Conservation (phyloP, 495 filamentous ascomycete species). For the Neurospora sp. region DNA sequence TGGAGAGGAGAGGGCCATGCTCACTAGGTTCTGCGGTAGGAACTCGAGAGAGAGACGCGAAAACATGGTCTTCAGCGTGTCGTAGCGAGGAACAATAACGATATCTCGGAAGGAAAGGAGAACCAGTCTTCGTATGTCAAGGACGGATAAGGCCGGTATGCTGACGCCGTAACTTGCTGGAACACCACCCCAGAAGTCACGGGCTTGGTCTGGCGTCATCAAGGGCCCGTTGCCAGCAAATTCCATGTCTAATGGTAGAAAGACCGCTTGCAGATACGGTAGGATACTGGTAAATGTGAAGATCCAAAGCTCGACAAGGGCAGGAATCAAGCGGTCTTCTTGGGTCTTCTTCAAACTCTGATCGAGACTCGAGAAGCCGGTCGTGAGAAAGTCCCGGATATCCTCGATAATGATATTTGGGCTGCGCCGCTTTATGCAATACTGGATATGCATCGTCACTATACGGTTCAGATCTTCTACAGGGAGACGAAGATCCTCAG, state of each 20-base stretch:
- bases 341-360: constrained; percentile 63
- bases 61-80: constrained; percentile 79
- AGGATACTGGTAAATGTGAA: constrained; percentile 80
- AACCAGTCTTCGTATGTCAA: constrained; percentile 83
- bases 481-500: constrained; percentile 77
- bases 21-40: constrained; percentile 52
- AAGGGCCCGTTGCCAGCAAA: constrained; percentile 76
- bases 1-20: constrained; percentile 32
- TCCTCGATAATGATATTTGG: constrained; percentile 68
- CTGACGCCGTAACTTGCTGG: constrained; percentile 22
- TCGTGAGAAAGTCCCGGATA: constrained; percentile 64
- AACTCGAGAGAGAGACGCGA: constrained; percentile 79
- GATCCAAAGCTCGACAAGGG: constrained; percentile 88
- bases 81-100: constrained; percentile 76
- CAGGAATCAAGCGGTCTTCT: constrained; percentile 74
- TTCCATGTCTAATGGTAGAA: constrained; percentile 88
- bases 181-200: constrained; percentile 77
- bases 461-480: constrained; percentile 93
- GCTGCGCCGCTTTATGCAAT: constrained; percentile 57
- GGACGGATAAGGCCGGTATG: constrained; percentile 32
- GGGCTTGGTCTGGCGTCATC: constrained; percentile 63
- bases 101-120: constrained; percentile 84
- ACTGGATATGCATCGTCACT: constrained; percentile 67
- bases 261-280: constrained; percentile 93
- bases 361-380: constrained; percentile 79